Conservation (phyloP, 208 protist species). For the Vickermania spadyakhi region DNA sequence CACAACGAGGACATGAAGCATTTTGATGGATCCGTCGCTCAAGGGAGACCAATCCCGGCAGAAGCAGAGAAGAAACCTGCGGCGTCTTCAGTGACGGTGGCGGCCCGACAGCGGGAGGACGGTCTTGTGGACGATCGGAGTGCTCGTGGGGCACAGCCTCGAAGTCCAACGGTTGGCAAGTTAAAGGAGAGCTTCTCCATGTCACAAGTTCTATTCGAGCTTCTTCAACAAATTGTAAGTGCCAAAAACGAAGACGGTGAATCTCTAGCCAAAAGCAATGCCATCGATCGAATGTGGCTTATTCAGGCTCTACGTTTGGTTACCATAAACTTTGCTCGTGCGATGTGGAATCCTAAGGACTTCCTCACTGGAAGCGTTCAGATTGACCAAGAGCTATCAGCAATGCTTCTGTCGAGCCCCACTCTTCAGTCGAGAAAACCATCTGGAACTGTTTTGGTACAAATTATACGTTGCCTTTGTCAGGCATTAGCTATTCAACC, state of each 20-base stretch:
- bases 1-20: too few relatives aligned
- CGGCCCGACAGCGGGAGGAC: too few relatives aligned
- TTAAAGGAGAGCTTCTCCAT: background rate
- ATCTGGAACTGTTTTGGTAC: background rate
- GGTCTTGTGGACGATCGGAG: too few relatives aligned
- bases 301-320: background rate
- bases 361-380: background rate
- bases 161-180: too few relatives aligned
- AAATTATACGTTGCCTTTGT: background rate
- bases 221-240: conserved; percentile 7
- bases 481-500: background rate
- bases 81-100: too few relatives aligned
- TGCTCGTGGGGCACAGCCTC: too few relatives aligned
- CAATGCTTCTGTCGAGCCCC: conserved; percentile 11
- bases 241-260: background rate
- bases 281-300: conserved; percentile 3
- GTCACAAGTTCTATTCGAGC: background rate
- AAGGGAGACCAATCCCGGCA: too few relatives aligned
- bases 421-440: conserved; percentile 12
- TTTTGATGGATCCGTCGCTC: too few relatives aligned
- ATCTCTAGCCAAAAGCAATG: background rate
- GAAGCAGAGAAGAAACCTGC: too few relatives aligned
- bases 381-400: background rate
- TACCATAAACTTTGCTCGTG: background rate
- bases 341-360: background rate